phyloP scores from a whole-genome alignment of 2,329 filamentous ascomycete genomes.

The Fusarium nelsonii region DNA sequence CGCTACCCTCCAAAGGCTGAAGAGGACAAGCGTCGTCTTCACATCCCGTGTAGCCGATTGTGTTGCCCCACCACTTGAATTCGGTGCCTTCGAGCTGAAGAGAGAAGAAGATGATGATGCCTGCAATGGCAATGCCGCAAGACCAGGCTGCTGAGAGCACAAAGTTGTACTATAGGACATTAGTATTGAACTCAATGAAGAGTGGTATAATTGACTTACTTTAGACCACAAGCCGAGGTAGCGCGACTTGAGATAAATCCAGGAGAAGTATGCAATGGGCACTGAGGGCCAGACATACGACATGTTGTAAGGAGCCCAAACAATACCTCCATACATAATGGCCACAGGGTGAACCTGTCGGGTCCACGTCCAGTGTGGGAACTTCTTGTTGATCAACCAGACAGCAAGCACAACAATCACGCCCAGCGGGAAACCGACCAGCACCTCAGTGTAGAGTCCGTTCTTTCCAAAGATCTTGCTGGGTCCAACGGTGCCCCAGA shows the following conservation, averaged over 20 bases:
- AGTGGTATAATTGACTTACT: conserved; percentile 46
- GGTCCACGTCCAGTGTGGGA: conserved; percentile 55
- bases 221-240: conserved; percentile 66
- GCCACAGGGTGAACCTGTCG: conserved; percentile 63
- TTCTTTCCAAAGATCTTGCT: conserved; percentile 62
- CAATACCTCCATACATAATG: conserved; percentile 60
- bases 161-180: conserved; percentile 61
- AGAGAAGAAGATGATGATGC: conserved; percentile 66
- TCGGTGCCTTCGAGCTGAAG: conserved; percentile 59
- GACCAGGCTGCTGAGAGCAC: conserved; percentile 65
- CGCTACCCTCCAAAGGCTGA: conserved; percentile 51
- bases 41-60: conserved; percentile 56
- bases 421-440: conserved; percentile 65
- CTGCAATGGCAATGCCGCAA: conserved; percentile 63
- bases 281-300: conserved; percentile 65
- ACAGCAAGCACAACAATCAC: conserved; percentile 59
- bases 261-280: conserved; percentile 65
- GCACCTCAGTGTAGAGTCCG: conserved; percentile 61
- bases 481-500: conserved; percentile 68
- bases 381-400: conserved; percentile 56
- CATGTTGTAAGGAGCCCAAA: conserved; percentile 64
- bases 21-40: conserved; percentile 57
- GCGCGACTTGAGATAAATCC: conserved; percentile 64
- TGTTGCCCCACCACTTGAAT: conserved; percentile 65
- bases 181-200: neutral